Conservation (phyloP, 148 eudicot species). For the Vaccinium vitisidaea region DNA sequence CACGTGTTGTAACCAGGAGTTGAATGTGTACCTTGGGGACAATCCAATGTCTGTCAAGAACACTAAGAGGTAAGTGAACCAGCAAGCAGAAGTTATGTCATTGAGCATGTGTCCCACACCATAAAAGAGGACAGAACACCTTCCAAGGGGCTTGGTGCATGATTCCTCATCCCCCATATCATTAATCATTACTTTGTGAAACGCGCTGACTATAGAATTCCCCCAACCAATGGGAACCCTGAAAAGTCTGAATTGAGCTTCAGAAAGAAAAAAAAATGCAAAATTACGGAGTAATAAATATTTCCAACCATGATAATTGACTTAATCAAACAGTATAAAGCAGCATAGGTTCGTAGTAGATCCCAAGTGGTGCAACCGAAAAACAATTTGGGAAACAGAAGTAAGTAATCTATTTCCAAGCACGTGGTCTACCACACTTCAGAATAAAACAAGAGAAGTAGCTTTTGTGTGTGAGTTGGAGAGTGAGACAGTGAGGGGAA, state of each 20-base stretch:
- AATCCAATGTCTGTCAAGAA: constrained; percentile 87
- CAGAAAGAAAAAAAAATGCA: background rate
- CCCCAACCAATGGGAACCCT: background rate
- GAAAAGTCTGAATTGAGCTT: background rate
- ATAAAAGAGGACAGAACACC: constrained; percentile 65
- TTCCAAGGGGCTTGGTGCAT: constrained; percentile 43
- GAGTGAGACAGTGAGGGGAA: background rate
- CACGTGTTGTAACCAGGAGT: background rate
- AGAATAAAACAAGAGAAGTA: background rate
- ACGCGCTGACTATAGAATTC: background rate
- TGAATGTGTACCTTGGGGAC: constrained; percentile 55
- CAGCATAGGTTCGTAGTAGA: background rate
- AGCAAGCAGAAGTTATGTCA: constrained; percentile 92
- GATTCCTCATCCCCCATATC: constrained; percentile 43
- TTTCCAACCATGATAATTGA: background rate
- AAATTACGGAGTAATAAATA: background rate
- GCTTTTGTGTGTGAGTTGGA: background rate
- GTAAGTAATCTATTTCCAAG: background rate
- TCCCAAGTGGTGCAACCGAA: background rate
- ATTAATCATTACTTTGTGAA: constrained; percentile 5
- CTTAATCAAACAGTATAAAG: background rate
- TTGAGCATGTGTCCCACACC: constrained; percentile 97
- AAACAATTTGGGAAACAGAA: background rate
- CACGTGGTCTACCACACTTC: background rate
- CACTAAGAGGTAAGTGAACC: constrained; percentile 93